phyloP scores from a whole-genome alignment of 768 basidiomycete genomes.

The Kwoniella shandongensis region DNA sequence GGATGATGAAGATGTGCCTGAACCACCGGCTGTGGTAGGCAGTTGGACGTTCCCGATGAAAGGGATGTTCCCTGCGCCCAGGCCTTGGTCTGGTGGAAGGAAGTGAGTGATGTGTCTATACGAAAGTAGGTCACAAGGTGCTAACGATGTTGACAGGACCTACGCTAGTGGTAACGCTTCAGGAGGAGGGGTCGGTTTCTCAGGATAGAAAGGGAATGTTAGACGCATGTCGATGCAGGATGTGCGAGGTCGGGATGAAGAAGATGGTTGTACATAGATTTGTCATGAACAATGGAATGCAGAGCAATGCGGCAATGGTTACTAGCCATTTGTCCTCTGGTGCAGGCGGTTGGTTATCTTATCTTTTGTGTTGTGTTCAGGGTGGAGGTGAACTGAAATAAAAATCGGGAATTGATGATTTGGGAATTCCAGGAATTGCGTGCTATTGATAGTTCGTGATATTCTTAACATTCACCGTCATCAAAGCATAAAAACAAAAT shows the following conservation, averaged over 20 bases:
- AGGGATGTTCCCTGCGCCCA: constrained; percentile 52
- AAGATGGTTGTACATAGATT: no score
- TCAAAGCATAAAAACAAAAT: neutral
- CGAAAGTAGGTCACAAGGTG: neutral
- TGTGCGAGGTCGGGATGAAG: neutral
- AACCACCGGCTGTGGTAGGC: constrained; percentile 50
- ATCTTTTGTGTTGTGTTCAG: constrained; percentile 5
- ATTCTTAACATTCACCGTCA: neutral
- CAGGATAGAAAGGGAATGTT: constrained; percentile 3
- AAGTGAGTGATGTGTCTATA: constrained; percentile 40
- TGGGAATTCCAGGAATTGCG: constrained; percentile 18
- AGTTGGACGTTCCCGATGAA: constrained; percentile 52
- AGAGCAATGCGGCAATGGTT: no score
- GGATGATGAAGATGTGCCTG: constrained; percentile 24
- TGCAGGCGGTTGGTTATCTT: no score
- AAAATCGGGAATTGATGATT: no score
- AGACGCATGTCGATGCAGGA: neutral
- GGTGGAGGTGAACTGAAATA: neutral
- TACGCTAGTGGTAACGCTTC: constrained; percentile 38
- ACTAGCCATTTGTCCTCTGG: no score
- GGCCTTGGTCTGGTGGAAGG: constrained; percentile 37
- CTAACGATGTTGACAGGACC: constrained; percentile 22
- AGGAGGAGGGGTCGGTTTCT: constrained; percentile 40
- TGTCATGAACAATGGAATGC: no score
- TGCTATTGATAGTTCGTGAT: neutral